Evolutionary conservation across 148 eudicot species (phyloP), one percentile per base, ranked within the genome.

Genomic region (Rhododendron kiyosumense): DNA sequence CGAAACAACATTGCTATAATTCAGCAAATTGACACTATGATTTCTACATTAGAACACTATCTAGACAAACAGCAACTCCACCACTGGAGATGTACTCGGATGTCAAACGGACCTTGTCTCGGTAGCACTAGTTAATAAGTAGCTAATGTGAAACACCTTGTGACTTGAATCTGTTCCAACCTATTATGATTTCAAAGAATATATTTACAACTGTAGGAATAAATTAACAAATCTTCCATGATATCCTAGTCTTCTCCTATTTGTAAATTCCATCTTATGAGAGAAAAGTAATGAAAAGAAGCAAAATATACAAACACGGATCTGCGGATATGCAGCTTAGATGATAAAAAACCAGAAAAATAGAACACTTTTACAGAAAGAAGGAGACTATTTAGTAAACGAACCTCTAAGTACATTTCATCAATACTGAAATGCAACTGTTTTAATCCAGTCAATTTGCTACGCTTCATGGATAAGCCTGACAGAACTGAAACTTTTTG

Each of bases 401-500:
- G 13, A 43, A 78, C 81, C 85, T 83, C 15, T 5, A 28, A 45
- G 38, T 43, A 78, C 81, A 78, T 45, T 67, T 67, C 52, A 45
- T 24, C 69, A 6, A 65, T 45, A 41, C 57, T 26, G 78, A 67
- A 67, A 51, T 75, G 34, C 65, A 18, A 84, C 38, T 26, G 17
- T 22, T 69, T 20, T 52, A 17, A 36, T 75, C 15, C 51, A 52
- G 12, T 26, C 71, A 76, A 28, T 77, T 52, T 77, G 76, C 81
- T 84, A 84, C 0, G 20, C 69, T 76, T 54, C 86, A 51, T 54
- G 69, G 73, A 76, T 36, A 75, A 52, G 48, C 81, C 38, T 75
- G 36, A 81, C 78, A 45, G 74, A 45, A 85, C 34, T 81, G 51
- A 24, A 80, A 79, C 86, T 71, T 86, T 85, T 86, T 67, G 79